Percentiles rank a stretch among this genome's conserved stretches.
phyloP scores from a whole-genome alignment of 2,329 filamentous ascomycete genomes.

The Endoconidiophora polonica region DNA sequence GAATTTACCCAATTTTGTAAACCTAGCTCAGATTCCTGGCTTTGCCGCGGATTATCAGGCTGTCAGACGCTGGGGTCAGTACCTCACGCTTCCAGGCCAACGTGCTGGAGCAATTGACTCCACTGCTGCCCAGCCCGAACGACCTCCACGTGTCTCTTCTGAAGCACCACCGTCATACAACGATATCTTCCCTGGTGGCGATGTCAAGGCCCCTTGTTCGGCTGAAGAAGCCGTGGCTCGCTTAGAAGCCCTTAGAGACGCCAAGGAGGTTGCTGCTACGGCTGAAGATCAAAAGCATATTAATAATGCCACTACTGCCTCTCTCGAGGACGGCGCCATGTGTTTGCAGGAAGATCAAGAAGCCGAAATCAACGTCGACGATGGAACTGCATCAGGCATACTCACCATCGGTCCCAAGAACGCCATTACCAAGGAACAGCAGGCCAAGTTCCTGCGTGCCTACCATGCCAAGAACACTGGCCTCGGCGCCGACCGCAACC shows the following conservation, averaged over 20 bases:
- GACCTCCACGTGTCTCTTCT: background rate
- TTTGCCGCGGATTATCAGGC: conserved; percentile 58
- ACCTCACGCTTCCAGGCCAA: conserved; percentile 43
- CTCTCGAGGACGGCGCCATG: conserved; percentile 26
- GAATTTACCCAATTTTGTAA: conserved; percentile 37
- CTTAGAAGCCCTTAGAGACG: conserved; percentile 8
- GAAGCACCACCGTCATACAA: conserved; percentile 58
- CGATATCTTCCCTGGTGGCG: conserved; percentile 51
- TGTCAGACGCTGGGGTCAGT: conserved; percentile 53
- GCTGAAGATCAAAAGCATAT: conserved; percentile 23
- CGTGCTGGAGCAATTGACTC: conserved; percentile 32
- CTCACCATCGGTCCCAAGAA: conserved; percentile 47
- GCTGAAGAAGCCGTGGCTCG: conserved; percentile 36
- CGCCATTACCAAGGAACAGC: conserved; percentile 47
- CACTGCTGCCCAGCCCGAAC: conserved; percentile 13
- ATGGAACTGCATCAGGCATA: conserved; percentile 22
- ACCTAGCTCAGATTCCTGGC: conserved; percentile 38
- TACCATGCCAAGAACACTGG: conserved; percentile 47
- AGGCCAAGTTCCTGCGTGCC: conserved; percentile 43
- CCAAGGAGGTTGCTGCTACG: conserved; percentile 21
- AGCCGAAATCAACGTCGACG: conserved; percentile 25
- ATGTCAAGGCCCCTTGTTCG: conserved; percentile 27
- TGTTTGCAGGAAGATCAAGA: conserved; percentile 16
- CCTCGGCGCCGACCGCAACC: conserved; percentile 44
- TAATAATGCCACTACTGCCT: background rate